phyloP scores from a whole-genome alignment of 176 grass and related monocot genomes.

The Aegilops umbellulata region DNA sequence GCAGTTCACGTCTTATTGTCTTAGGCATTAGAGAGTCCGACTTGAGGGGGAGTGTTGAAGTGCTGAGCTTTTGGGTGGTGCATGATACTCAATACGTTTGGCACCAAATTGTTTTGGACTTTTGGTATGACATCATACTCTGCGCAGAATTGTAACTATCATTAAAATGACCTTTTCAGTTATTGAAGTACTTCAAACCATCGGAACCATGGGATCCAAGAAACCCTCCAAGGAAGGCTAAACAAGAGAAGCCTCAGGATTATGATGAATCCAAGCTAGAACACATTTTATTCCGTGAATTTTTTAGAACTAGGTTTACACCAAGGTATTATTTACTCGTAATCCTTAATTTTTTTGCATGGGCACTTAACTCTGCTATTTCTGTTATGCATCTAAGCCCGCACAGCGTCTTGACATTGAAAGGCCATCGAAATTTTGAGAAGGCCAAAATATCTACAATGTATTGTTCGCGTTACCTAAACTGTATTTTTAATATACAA shows the following conservation, averaged over 20 bases:
- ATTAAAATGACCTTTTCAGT: slow-evolving; percentile 36
- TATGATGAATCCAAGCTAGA: slow-evolving; percentile 5
- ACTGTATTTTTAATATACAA: not conserved
- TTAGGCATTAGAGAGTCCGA: not conserved
- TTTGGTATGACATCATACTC: not conserved
- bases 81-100: not conserved
- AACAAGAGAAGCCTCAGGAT: slow-evolving; percentile 15
- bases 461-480: not conserved
- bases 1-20: not conserved
- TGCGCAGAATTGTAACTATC: not conserved
- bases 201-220: slow-evolving; percentile 41
- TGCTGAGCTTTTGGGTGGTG: not conserved
- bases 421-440: not conserved
- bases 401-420: not conserved
- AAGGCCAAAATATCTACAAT: not conserved
- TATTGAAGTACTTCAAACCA: slow-evolving; percentile 44
- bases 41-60: not conserved
- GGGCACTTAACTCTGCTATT: not conserved
- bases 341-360: not conserved
- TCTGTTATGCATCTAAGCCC: not conserved
- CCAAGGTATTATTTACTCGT: slow-evolving; percentile 45
- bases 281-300: slow-evolving; percentile 34
- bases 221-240: not conserved
- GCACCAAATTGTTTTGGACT: not conserved
- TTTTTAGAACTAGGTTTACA: slow-evolving; percentile 49